A percentile compares a stretch with the other conserved stretches of the same genome.
phyloP scores from a whole-genome alignment of 129 eudicot species.

The Cynara cardunculus region DNA sequence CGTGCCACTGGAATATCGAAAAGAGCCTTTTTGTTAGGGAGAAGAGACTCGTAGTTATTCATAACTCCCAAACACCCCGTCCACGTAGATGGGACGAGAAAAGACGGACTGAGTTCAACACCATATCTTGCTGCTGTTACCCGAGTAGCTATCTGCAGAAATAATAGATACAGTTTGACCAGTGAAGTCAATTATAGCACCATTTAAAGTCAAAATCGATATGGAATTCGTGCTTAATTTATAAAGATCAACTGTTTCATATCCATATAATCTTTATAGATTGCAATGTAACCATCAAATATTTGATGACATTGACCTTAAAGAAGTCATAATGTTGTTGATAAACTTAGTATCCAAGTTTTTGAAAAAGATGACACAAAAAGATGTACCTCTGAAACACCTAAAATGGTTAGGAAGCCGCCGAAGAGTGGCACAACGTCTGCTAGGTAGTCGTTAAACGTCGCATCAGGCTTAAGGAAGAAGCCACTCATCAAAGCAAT shows the following conservation, averaged over 20 bases:
- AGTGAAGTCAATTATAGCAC: neutral
- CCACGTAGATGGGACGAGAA: conserved; percentile 93
- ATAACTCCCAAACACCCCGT: conserved; percentile 97
- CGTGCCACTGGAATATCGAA: conserved; percentile 96
- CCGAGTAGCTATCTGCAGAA: conserved; percentile 75
- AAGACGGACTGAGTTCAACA: conserved; percentile 94
- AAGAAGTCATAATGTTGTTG: neutral
- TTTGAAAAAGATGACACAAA: neutral
- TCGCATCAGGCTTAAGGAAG: conserved; percentile 88
- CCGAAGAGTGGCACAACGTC: conserved; percentile 87
- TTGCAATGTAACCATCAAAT: neutral
- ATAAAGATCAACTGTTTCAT: neutral
- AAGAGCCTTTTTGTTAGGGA: conserved; percentile 89
- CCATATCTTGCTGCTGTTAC: conserved; percentile 82
- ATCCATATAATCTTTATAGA: neutral
- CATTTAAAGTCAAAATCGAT: neutral
- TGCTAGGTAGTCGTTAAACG: conserved; percentile 69
- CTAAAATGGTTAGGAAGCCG: conserved; percentile 87
- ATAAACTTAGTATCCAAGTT: neutral
- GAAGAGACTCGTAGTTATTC: conserved; percentile 88
- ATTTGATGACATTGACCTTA: neutral
- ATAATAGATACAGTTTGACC: neutral
- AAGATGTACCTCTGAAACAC: conserved; percentile 83
- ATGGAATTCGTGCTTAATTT: too few relatives aligned
- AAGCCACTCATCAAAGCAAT: conserved; percentile 91